phyloP scores from a whole-genome alignment of 257 asterid species.

The Leptodermis oblonga region DNA sequence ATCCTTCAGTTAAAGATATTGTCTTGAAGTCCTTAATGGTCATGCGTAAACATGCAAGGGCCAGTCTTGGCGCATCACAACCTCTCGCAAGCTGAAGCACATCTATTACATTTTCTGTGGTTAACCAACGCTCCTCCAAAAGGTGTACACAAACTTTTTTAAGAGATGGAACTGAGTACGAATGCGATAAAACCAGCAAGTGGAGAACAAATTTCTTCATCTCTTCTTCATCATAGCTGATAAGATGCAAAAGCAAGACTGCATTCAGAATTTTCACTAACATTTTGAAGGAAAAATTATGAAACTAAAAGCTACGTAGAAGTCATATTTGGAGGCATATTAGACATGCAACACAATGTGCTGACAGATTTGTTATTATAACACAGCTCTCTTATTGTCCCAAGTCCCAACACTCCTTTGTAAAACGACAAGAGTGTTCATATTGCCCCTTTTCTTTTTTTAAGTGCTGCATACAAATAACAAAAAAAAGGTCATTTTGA shows the following conservation, averaged over 20 bases:
- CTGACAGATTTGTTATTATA: background rate
- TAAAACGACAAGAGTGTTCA: background rate
- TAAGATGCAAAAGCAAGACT: constrained; percentile 5
- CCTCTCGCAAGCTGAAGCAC: constrained; percentile 68
- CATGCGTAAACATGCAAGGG: constrained; percentile 51
- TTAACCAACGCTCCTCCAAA: constrained; percentile 62
- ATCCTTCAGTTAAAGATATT: constrained; percentile 68
- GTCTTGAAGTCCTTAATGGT: constrained; percentile 60
- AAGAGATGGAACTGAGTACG: constrained; percentile 53
- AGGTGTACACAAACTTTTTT: constrained; percentile 49
- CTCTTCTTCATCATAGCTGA: constrained; percentile 71
- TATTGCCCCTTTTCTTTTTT: background rate
- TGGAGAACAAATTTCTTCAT: constrained; percentile 76
- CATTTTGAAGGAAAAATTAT: background rate
- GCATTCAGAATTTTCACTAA: background rate
- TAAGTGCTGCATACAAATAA: background rate
- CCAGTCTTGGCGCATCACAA: constrained; percentile 71
- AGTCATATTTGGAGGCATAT: background rate
- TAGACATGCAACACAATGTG: background rate
- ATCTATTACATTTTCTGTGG: constrained; percentile 59
- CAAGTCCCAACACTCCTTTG: background rate
- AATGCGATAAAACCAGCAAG: constrained; percentile 72
- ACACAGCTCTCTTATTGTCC: background rate
- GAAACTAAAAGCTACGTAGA: background rate
- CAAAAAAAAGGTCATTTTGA: background rate